Base-by-base conservation (phyloP, 352 stramenopile genomes). In the Pythium oligandrum region DNA sequence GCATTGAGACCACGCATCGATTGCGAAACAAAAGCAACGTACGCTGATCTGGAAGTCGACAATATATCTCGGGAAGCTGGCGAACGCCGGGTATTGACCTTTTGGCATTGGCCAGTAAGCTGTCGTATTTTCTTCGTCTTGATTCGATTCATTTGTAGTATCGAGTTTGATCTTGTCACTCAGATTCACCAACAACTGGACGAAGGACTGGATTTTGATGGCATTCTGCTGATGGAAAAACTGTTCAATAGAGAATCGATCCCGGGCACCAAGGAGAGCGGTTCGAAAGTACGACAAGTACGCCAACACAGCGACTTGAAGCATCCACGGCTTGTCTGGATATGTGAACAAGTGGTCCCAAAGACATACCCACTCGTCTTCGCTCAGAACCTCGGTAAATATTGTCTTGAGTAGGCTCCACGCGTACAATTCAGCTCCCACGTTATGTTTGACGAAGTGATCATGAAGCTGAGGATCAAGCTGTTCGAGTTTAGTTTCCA, bases 311-410 rank as follows among this genome's bases (percentile, higher is more conserved):
- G 74, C 84, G 4, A 83, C 68, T 45, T 71, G 80, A 37, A 89
- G 57, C 4, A 89, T 52, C 36, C 78, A 67, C 17, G 90, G 80
- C 5, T 79, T 78, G 12, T 93, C 66, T 5, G 74, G 64, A 32
- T 70, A 74, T 11, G 88, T 85, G 32, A 97, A 75, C 1, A 98
- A 46, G 54, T 95, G 70, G 49, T 97, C 90, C 83, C 85, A 96
- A 12, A 98, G 59, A 40, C 69, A 73, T 44, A 96, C 71, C 89
- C 89, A 98, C 53, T 96, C 83, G 40, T 88, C 70, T 55, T 92
- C 78, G 44, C 63, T 84, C 40, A 98, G 57, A 1, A 96, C 88
- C 66, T 97, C 88, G 0, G 81, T 95, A 57, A 97, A 96, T 43
- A 93, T 70, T 10, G 79, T 87, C 49, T 88, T 75, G 4, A 97